Base-by-base conservation (phyloP, 805 yeast genomes). In the Starmerella stellata region DNA sequence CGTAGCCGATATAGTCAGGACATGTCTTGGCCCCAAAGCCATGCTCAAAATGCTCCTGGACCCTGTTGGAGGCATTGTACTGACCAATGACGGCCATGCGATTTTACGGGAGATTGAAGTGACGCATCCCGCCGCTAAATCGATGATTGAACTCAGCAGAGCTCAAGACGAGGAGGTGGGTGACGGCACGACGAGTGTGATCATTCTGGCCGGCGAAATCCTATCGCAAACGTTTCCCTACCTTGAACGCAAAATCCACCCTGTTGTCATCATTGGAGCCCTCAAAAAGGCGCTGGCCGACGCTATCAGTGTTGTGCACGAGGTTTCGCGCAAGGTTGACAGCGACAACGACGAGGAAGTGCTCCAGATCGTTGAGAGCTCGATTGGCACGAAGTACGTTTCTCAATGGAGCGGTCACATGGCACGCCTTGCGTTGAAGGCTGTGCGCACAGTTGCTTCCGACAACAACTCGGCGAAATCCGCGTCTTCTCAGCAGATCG, bases 161-260 rank as follows among this genome's bases (percentile, higher is more conserved):
- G 85, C 98, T 5, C 95, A 87, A 64, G 98, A 87, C 57, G 98
- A 87, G 63, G 98, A 87, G 63, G 98, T 74, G 40, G 99, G 99
- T 40, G 99, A 90, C 55, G 96, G 96, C 44, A 85, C 99, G 43
- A 90, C 99, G 20, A 78, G 95, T 7, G 99, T 90, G 39, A 90
- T 90, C 54, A 87, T 90, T 46, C 65, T 87, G 40, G 96, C 98
- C 16, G 98, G 98, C 46, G 98, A 90, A 59, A 82, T 90, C 41
- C 66, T 90, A 44, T 94, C 96, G 3, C 95, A 85, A 60, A 75
- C 93, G 36, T 83, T 78, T 59, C 95, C 95, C 35, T 83, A 82
- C 59, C 52, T 70, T 41, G 96, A 87, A 60, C 82, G 82, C 57
- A 81, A 85, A 56, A 83, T 90, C 51, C 98, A 90, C 61, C 98